phyloP scores from a whole-genome alignment of 2,329 filamentous ascomycete species.

The Xylaria sp. region DNA sequence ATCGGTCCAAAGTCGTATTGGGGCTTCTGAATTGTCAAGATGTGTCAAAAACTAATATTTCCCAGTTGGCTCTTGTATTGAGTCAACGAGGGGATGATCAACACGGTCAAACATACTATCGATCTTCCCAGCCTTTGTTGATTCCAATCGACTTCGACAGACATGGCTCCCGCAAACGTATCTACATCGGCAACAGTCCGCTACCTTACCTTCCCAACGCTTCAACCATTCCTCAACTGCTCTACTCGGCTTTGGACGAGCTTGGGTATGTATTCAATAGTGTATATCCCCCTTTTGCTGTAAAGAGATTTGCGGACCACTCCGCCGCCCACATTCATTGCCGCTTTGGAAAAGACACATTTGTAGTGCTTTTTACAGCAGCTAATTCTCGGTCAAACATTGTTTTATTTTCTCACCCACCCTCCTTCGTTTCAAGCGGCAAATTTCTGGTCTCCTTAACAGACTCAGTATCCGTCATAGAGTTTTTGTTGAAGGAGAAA shows the following conservation, averaged over 20 bases:
- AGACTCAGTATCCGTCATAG: background rate
- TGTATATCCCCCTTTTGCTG: background rate
- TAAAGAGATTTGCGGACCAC: background rate
- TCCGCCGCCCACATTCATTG: background rate
- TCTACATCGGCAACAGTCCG: background rate
- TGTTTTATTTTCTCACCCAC: background rate
- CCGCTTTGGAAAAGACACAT: background rate
- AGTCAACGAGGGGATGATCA: background rate
- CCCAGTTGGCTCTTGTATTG: slow-evolving; percentile 1
- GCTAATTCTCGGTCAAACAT: background rate
- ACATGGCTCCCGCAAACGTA: background rate
- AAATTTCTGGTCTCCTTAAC: background rate
- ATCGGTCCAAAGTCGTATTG: background rate
- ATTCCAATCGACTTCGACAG: background rate
- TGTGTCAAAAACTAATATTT: background rate
- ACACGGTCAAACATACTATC: slow-evolving; percentile 4
- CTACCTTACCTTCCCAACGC: background rate
- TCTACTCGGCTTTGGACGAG: background rate
- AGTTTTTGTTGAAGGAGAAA: background rate
- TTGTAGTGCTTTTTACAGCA: background rate
- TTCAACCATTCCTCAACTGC: background rate
- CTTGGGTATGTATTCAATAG: background rate
- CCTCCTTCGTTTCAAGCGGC: background rate
- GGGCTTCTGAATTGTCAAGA: slow-evolving; percentile 11
- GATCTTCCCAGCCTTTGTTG: background rate